Evolutionary conservation across 2,329 filamentous ascomycete species (phyloP).

Genomic region (Byssothecium circinans): DNA sequence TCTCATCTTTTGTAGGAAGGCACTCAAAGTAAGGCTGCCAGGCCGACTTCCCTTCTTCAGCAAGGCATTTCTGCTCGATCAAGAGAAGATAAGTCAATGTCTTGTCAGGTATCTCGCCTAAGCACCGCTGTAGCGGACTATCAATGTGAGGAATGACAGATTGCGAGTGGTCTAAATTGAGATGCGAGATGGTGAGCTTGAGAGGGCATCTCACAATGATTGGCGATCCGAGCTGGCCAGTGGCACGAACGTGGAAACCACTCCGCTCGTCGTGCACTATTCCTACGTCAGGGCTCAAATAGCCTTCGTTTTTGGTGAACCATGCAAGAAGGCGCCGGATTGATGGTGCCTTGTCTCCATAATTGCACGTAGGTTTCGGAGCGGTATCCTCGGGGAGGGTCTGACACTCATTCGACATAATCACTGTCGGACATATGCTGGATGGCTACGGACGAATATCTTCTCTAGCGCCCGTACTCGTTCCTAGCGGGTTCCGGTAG

Average conservation of each 20-base stretch:
- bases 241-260: constrained; percentile 37
- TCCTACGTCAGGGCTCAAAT: constrained; percentile 31
- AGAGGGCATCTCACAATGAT: constrained; percentile 36
- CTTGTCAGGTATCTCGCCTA: constrained; percentile 32
- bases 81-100: constrained; percentile 41
- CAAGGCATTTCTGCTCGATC: constrained; percentile 34
- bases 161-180: constrained; percentile 37
- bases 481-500: too few species aligned
- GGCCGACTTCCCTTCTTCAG: constrained; percentile 24
- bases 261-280: constrained; percentile 27
- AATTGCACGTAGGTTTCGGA: not conserved
- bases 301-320: constrained; percentile 37
- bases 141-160: constrained; percentile 26
- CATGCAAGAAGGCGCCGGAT: constrained; percentile 26
- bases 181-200: constrained; percentile 37
- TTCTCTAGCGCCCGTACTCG: too few species aligned
- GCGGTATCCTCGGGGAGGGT: not conserved
- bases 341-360: not conserved
- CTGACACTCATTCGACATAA: not conserved
- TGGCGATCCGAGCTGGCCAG: constrained; percentile 20
- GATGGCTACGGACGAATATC: too few species aligned
- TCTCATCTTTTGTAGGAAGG: constrained; percentile 31
- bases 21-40: constrained; percentile 43
- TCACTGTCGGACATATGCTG: not conserved
- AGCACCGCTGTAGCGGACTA: constrained; percentile 28